Base-by-base conservation (phyloP, 768 basidiomycete species). In the Mycena vitilis region DNA sequence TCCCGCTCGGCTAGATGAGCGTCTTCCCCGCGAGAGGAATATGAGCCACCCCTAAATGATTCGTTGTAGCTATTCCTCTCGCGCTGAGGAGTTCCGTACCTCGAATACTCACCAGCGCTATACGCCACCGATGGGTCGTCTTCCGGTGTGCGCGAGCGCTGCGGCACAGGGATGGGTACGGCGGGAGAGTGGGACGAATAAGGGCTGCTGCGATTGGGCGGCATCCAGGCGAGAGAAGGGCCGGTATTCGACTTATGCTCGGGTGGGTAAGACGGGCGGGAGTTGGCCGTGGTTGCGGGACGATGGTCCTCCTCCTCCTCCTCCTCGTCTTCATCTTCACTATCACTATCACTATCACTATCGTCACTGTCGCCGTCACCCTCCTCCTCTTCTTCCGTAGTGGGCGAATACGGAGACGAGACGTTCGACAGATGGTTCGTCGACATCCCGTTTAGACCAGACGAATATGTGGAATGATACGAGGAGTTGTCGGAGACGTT, bases 81-180 rank as follows among this genome's bases (percentile, higher is more conserved):
- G 38, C 44, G 22, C 25, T 45, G 65, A 22, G 52, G 59, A n/a
- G 48, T 54, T 4, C 62, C 62, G 16, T 22, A 69, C 20, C 68
- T 45, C 18, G 68, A 69, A 25, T n/a, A 60, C 16, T 69, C 68
- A 2, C 68, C 68, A 38, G 67, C 56, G 23, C 67, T 68, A 12
- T 52, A 54, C 15, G 56, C 56, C 44, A 44, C 2, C 9, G 49
- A 22, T 40, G 18, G 36, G 42, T 63, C 53, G 18, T 56, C 51
- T 40, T 65, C 68, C 30, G 63, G 53, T 13, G 37, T 40, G 1
- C 22, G 59, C 20, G 58, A 8, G 13, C 63, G 58, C 23, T 18
- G 22, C 5, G 67, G 57, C 4, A 63, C 49, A 20, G 68, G 58
- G 22, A 69, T 69, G 4, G 68, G 68, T 7, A 55, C 45, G 1